phyloP scores from a whole-genome alignment of 306 rosid species.

The Prunus kanzakura region DNA sequence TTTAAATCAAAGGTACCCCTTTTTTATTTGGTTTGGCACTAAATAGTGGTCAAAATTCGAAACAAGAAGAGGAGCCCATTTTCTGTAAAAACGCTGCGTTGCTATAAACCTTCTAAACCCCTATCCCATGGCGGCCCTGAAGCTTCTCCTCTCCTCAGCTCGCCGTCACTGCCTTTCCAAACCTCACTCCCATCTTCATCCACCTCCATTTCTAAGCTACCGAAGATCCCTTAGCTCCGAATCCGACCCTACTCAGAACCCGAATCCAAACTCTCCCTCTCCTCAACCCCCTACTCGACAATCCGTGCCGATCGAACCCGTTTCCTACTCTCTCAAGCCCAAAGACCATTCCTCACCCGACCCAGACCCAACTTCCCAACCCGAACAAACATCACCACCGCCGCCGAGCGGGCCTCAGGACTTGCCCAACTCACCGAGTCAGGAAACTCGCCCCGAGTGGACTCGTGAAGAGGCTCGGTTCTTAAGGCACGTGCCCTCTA shows the following conservation, averaged over 20 bases:
- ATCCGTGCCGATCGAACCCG: slow-evolving; percentile 53
- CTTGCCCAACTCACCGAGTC: slow-evolving; percentile 7
- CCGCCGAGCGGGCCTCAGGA: slow-evolving; percentile 13
- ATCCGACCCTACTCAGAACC: slow-evolving; percentile 33
- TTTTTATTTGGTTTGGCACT: not conserved
- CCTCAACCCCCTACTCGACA: slow-evolving; percentile 25
- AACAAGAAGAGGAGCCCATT: not conserved
- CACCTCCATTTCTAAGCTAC: slow-evolving; percentile 30
- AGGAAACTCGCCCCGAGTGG: slow-evolving; percentile 39
- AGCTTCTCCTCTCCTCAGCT: slow-evolving; percentile 63
- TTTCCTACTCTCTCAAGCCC: slow-evolving; percentile 69
- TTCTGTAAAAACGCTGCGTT: not conserved
- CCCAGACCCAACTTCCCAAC: slow-evolving; percentile 13
- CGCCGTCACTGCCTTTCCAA: slow-evolving; percentile 62
- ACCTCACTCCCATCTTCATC: slow-evolving; percentile 24
- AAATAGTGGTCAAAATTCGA: not conserved
- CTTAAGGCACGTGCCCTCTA: slow-evolving; percentile 55
- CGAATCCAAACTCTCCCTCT: slow-evolving; percentile 25
- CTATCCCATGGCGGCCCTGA: slow-evolving; percentile 58
- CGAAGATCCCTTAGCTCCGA: slow-evolving; percentile 43
- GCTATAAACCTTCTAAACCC: slow-evolving; percentile 38
- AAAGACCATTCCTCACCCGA: slow-evolving; percentile 37
- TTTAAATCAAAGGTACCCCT: no score
- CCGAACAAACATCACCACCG: slow-evolving; percentile 25
- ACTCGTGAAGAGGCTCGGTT: slow-evolving; percentile 75